Evolutionary conservation across 2,329 filamentous ascomycete species (phyloP), one percentile per base, ranked within the genome.

Genomic region (Didymella segeticola): DNA sequence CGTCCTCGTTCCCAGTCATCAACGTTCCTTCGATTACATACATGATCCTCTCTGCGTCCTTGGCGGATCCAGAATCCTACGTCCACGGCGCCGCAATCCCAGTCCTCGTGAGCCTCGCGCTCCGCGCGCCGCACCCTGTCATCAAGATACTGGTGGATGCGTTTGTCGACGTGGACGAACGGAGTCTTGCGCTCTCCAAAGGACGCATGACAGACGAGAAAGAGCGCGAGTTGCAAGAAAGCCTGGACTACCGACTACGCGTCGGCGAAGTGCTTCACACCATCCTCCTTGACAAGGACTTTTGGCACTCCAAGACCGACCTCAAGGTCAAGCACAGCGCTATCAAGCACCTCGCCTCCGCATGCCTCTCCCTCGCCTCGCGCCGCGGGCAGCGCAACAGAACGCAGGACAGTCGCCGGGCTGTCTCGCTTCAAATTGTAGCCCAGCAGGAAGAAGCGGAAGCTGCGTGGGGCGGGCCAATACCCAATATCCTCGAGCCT

Each of bases 61-160:
- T 91, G 1, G 80, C 82, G 55, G 87, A 89, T 42, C 77, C 81
- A 5, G 89, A 91, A 50, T 87, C 89, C 50, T 92, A 88, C 66
- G 86, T 91, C 56, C 88, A 89, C 63, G 77, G 88, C 2, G 82
- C 85, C n/a, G 83, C 86, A 14, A 84, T 91, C 56, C 85, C 85
- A 57, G 80, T 87, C 1, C 84, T 90, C 53, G 82, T 83, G 0
- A 82, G 85, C 20, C 73, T 92, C 10, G 83, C 87, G 0, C 75
- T 80, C 57, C 80, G 78, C 50, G 87, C 90, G 43, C 86, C 88
- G 0, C 83, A 80, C 34, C 82, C 87, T 0, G 86, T 86, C 0
- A 76, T 83, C 3, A 80, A 78, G 19, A 87, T 90, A 61, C 75
- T 91, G 0, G 74, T 88, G 0, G 87, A 90, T 20, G 82, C 85